Base-by-base conservation (phyloP, 2,329 filamentous ascomycete species). In the Talaromyces pinophilus region DNA sequence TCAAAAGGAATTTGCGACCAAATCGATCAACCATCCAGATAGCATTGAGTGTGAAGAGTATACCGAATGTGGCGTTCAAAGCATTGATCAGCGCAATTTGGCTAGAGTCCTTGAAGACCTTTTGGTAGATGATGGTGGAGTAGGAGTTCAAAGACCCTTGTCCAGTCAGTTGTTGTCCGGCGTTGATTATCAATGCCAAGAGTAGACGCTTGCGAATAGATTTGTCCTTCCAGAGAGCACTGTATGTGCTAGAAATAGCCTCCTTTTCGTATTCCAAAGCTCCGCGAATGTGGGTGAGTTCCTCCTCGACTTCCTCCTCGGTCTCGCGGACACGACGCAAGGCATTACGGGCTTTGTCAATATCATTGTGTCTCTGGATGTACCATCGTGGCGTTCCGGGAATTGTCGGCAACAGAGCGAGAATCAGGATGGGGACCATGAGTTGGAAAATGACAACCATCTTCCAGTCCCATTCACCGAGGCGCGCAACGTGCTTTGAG, bases 141-240 rank as follows among this genome's bases (percentile, higher is more conserved):
- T 92, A 92, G 3, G 85, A 85, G 82, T 91, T 92, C 70, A 92
- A 82, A 1, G 88, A 89, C 69, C 89, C 90, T 77, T 92, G 89
- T 22, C 89, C 89, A 5, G 88, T 90, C 48, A 92, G 83, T 76
- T 92, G 89, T 76, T 91, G 89, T 55, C 89, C 89, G 55, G 88
- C 83, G 74, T 92, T 92, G 77, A 92, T 79, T 59, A 90, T 78
- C 69, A 90, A 84, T 28, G 88, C 88, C 35, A 92, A 83, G 54
- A 82, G 78, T 69, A 92, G 83, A 63, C 89, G 86, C 81, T 88
- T 89, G 71, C 89, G 85, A 54, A 91, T 79, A 13, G 88, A 90
- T 46, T 83, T 83, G 76, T 91, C 89, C 76, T 88, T 89, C 86
- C 89, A 91, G 19, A 91, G 82, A 0, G 89, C 88, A 66, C 81